Percentiles rank a stretch among this genome's conserved stretches.
Evolutionary conservation across 2,329 filamentous ascomycete genomes (phyloP).

Genomic region (Dactylonectria macrodidyma): DNA sequence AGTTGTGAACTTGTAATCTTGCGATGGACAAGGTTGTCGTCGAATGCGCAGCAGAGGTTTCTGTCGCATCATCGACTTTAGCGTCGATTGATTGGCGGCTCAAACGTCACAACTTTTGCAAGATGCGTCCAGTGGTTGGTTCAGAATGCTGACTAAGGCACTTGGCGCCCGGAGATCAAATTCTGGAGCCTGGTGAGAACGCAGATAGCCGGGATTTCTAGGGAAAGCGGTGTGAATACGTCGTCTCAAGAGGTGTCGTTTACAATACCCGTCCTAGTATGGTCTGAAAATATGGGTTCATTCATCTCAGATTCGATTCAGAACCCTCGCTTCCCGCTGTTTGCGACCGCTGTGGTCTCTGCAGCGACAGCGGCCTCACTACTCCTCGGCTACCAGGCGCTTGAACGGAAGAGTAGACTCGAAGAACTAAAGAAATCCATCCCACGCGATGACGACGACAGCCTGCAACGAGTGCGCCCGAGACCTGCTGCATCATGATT

Average conservation of each 20-base stretch:
- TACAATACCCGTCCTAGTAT: slow-evolving; percentile 28
- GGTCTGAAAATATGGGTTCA: slow-evolving; percentile 56
- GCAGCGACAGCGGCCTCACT: slow-evolving; percentile 73
- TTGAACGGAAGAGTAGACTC: slow-evolving; percentile 69
- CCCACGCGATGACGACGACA: slow-evolving; percentile 52
- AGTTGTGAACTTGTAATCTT: background rate
- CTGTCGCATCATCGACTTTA: slow-evolving; percentile 20
- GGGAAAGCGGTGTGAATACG: slow-evolving; percentile 15
- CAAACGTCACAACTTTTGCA: slow-evolving; percentile 32
- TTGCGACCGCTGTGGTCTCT: slow-evolving; percentile 78
- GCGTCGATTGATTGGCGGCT: slow-evolving; percentile 21
- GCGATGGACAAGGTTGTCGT: background rate
- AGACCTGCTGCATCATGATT: no score
- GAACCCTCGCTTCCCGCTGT: slow-evolving; percentile 72
- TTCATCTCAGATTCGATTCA: slow-evolving; percentile 61
- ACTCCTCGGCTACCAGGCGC: slow-evolving; percentile 73
- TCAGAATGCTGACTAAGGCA: slow-evolving; percentile 39
- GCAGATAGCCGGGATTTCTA: slow-evolving; percentile 11
- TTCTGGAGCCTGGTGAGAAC: slow-evolving; percentile 5
- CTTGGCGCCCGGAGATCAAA: background rate
- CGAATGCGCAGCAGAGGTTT: slow-evolving; percentile 3
- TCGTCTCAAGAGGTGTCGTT: slow-evolving; percentile 6
- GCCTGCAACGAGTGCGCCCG: slow-evolving; percentile 40
- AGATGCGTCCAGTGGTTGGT: slow-evolving; percentile 35
- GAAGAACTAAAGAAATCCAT: slow-evolving; percentile 74